phyloP scores from a whole-genome alignment of 2,329 filamentous ascomycete genomes.

The Diplocarpon rosae region DNA sequence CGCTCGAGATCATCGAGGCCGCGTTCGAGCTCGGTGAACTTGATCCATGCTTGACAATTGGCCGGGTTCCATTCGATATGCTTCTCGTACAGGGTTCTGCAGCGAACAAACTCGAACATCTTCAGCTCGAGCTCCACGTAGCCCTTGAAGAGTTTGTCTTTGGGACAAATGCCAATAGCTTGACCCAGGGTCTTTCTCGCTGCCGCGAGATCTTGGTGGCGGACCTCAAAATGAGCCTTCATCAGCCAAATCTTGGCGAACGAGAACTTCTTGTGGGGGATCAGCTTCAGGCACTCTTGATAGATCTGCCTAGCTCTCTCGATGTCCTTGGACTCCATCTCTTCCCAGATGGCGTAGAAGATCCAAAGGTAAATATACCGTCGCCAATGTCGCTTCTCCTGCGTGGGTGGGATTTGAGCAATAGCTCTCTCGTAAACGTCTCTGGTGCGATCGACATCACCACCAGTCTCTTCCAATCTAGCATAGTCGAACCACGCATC shows the following conservation, averaged over 20 bases:
- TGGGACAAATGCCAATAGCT: constrained; percentile 88
- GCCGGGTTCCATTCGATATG: constrained; percentile 84
- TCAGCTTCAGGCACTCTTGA: constrained; percentile 71
- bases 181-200: constrained; percentile 84
- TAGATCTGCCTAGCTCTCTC: constrained; percentile 83
- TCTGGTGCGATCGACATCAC: constrained; percentile 71
- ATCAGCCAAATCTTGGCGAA: constrained; percentile 95
- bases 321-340: constrained; percentile 69
- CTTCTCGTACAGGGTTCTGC: constrained; percentile 85
- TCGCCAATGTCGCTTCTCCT: constrained; percentile 95
- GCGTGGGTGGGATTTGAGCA: constrained; percentile 85
- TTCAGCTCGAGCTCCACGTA: constrained; percentile 91
- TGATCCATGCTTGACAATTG: constrained; percentile 92
- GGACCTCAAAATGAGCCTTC: constrained; percentile 86
- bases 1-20: constrained; percentile 84
- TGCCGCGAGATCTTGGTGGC: constrained; percentile 67
- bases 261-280: constrained; percentile 94
- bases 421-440: constrained; percentile 95
- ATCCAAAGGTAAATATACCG: constrained; percentile 97
- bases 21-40: constrained; percentile 86
- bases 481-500: constrained; percentile 96
- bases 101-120: constrained; percentile 87
- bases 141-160: constrained; percentile 87
- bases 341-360: constrained; percentile 94
- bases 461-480: constrained; percentile 74